A percentile compares a stretch with the other conserved stretches of the same genome.
phyloP scores from a whole-genome alignment of 331 rosid species.

The Quercus phellos region DNA sequence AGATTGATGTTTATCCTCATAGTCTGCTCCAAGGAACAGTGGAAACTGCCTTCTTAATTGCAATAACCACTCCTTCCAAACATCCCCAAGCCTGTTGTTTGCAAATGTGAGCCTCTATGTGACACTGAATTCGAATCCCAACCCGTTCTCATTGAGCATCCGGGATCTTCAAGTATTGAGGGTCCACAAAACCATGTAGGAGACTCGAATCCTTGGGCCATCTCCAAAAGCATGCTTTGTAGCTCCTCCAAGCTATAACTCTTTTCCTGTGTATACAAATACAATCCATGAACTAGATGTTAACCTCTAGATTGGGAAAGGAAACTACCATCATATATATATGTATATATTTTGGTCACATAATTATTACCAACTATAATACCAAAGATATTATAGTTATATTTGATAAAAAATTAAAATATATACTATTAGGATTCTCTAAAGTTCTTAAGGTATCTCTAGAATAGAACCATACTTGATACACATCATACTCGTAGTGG shows the following conservation, averaged over 20 bases:
- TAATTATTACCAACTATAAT: no score
- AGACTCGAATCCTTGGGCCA: conserved; percentile 45
- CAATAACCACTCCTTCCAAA: conserved; percentile 23
- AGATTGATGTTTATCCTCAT: not conserved
- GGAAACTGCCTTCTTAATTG: not conserved
- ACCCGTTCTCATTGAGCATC: conserved; percentile 37
- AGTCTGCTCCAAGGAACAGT: not conserved
- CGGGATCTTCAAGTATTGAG: conserved; percentile 23
- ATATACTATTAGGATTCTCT: no score
- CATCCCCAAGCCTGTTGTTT: conserved; percentile 16
- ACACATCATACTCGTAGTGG: no score
- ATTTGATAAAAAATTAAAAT: no score
- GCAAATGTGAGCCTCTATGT: conserved; percentile 18
- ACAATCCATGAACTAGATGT: not conserved
- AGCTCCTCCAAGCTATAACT: conserved; percentile 51
- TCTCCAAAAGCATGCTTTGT: conserved; percentile 53
- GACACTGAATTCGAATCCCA: conserved; percentile 16
- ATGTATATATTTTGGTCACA: no score
- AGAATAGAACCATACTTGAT: no score
- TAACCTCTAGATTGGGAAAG: not conserved
- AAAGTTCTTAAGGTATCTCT: no score
- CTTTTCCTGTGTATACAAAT: conserved; percentile 27
- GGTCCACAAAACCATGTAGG: conserved; percentile 20
- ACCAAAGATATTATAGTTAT: no score
- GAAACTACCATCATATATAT: no score